Percentiles rank a stretch among this genome's conserved stretches.
phyloP scores from a whole-genome alignment of 1,139 yeast genomes.

The Pichia sp. region DNA sequence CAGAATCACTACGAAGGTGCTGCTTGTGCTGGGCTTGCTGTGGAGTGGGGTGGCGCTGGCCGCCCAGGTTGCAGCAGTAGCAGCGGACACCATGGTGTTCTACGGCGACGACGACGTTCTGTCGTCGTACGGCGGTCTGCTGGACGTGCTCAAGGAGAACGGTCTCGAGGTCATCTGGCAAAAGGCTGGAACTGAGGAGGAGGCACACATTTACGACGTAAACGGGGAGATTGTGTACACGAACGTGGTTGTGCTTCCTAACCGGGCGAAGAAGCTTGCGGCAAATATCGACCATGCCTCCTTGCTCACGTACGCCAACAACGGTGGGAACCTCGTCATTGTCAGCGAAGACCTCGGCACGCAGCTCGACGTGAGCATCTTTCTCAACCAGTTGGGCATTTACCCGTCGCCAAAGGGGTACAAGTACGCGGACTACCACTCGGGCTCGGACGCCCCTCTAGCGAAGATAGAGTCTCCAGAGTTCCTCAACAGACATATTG shows the following conservation, averaged over 20 bases:
- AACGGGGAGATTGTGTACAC: constrained; percentile 7
- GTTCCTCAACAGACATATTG: neutral
- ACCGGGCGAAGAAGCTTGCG: constrained; percentile 37
- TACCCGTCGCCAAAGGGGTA: constrained; percentile 77
- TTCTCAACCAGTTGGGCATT: constrained; percentile 78
- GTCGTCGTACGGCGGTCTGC: neutral
- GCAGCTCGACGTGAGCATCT: constrained; percentile 65
- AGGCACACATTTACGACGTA: constrained; percentile 7
- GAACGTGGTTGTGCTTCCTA: constrained; percentile 53
- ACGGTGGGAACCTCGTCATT: constrained; percentile 73
- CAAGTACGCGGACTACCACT: constrained; percentile 63
- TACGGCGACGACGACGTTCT: constrained; percentile 1
- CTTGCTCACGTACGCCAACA: constrained; percentile 52
- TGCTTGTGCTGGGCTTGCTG: neutral
- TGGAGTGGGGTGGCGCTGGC: neutral
- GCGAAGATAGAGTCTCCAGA: neutral
- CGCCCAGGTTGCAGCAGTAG: neutral
- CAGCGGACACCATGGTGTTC: constrained; percentile 3
- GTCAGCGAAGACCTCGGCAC: constrained; percentile 55
- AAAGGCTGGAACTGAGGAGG: neutral
- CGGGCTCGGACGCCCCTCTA: constrained; percentile 11
- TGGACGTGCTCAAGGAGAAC: constrained; percentile 1
- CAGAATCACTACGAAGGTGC: neutral
- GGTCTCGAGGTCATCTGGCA: neutral
- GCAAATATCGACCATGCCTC: constrained; percentile 34